phyloP scores from a whole-genome alignment of 768 basidiomycete species.

The Neoboletus magnificus region DNA sequence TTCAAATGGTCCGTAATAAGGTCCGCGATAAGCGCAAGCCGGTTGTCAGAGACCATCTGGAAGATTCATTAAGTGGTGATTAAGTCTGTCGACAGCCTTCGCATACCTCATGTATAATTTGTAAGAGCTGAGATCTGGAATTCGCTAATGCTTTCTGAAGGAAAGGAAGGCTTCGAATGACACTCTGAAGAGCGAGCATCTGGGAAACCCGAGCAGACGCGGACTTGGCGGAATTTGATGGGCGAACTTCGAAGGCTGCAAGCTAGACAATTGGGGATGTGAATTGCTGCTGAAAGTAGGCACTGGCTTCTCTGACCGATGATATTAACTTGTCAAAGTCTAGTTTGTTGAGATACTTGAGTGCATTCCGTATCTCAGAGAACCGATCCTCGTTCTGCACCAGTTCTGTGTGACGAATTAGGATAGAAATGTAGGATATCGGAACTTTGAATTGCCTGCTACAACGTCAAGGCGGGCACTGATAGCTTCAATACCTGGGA shows the following conservation, averaged over 20 bases:
- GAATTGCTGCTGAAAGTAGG: background rate
- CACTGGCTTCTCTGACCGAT: conserved; percentile 40
- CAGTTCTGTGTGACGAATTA: conserved; percentile 49
- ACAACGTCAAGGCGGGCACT: conserved; percentile 85
- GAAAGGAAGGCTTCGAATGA: conserved; percentile 64
- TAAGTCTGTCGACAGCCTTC: background rate
- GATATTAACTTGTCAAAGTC: conserved; percentile 88
- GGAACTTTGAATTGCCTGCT: conserved; percentile 48
- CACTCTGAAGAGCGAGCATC: conserved; percentile 73
- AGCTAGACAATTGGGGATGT: conserved; percentile 43
- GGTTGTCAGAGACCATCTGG: conserved; percentile 74
- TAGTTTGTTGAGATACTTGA: conserved; percentile 70
- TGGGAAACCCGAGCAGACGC: conserved; percentile 70
- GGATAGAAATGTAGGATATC: background rate
- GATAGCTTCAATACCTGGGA: conserved; percentile 46
- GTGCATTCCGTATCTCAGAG: conserved; percentile 60
- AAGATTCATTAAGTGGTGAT: background rate
- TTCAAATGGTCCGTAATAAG: conserved; percentile 66
- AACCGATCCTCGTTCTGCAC: conserved; percentile 74
- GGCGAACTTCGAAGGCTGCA: conserved; percentile 57
- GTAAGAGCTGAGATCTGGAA: conserved; percentile 56
- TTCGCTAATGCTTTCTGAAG: conserved; percentile 61
- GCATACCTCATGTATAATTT: conserved; percentile 57
- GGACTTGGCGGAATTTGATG: conserved; percentile 52
- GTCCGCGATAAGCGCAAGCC: conserved; percentile 59